Evolutionary conservation across 192 early-diverging fungal genomes (phyloP), one percentile per base, ranked within the genome.

Genomic region (Rhizophlyctis rosea): DNA sequence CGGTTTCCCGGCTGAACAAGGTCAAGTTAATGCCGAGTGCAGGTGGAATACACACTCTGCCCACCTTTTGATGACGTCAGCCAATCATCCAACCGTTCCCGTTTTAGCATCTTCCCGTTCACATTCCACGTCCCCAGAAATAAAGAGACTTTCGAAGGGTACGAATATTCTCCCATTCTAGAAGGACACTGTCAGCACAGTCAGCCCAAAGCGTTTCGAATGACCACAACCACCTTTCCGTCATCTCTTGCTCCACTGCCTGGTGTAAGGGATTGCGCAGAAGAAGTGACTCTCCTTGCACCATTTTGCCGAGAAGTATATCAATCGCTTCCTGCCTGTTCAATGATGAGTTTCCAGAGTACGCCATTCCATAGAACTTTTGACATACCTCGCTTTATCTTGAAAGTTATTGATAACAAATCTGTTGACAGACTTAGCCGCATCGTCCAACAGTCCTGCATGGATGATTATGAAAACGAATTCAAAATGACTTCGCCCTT

Each of bases 401-500:
- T 92, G 88, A 60, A 99, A 94, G 60, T 92, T 96, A 74, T 94
- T 95, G 69, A 95, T 93, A 68, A 91, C 89, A 63, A 99, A 90
- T 11, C 98, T 81, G 64, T 91, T 94, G 47, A 93, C 84, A 21
- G 92, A 91, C 60, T 96, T 96, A 3, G 90, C 88, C 16, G 95
- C 93, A 70, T 98, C 95, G 61, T 92, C 90, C 25, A 99, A 53
- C 39, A 95, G 84, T 34, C 90, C 89, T 27, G 67, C 63, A 65
- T 18, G 29, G 51, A 11, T n/a, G n/a, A n/a, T n/a, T n/a, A n/a
- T n/a, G n/a, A 44, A 18, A 44, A 44, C 39, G 7, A 18, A 44
- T 7, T 7, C 18, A 18, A 44, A 18, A 44, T 44, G 39, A 44
- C 39, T 36, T 21, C 51, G 28, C n/a, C 29, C 33, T 72, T 74